Evolutionary conservation across 75 land plant species (phyloP), one percentile per base, ranked within the genome.

Genomic region (Cryptomeria japonica): DNA sequence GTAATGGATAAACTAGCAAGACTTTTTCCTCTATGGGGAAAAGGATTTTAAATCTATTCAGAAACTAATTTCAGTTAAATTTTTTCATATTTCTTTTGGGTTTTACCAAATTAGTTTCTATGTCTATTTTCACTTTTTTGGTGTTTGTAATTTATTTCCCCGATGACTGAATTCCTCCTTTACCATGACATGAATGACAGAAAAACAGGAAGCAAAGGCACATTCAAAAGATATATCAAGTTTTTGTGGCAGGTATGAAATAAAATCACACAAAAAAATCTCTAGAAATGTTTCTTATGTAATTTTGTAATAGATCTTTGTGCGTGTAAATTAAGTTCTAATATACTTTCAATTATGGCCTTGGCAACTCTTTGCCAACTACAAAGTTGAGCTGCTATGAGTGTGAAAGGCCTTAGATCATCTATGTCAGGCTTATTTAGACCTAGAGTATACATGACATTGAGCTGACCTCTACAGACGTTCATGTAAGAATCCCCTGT

Each of bases 121-220:
- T 73, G 32, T 32, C 77, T 73, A 34, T 34, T 32, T 73, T 32
- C 77, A 32, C 13, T 2, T 73, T 37, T 32, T 32, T 73, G 37
- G 13, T 32, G 37, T 3, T 73, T 73, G 14, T 73, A 12, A 6
- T 73, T 37, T 64, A 51, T 84, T 47, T 31, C 9, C 42, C 44
- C 10, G 31, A 25, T 42, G 34, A 2, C 18, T 9, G 5, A 47
- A 31, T 15, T 70, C 28, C 51, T 78, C 18, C 89, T 42, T 39
- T 85, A 37, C 5, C 87, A 32, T 76, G 32, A 6, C 80, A 41
- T 42, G 25, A 61, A 38, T 37, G 22, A 58, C 86, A 93, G 96
- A 91, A 76, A 93, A 92, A 90, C 95, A 91, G 90, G 94, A 91
- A 90, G 96, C 95, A 78, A n/a, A 82, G 55, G 96, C 96, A 47